Evolutionary conservation across 2,329 filamentous ascomycete species (phyloP), one percentile per base, ranked within the genome.

Genomic region (Sarocladiaceae sp.): DNA sequence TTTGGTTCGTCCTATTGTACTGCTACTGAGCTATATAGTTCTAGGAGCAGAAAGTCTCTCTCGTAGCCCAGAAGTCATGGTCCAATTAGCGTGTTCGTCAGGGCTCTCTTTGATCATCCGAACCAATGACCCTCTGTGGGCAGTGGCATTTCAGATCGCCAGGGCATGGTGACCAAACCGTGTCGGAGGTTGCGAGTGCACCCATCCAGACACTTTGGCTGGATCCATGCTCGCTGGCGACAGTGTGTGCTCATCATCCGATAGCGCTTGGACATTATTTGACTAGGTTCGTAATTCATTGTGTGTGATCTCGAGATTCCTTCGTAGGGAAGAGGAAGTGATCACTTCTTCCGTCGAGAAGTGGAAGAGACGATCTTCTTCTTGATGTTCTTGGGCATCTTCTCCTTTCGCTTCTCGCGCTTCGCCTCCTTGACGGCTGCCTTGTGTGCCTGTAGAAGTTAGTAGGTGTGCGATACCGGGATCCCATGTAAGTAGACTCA

Each of bases 371-470:
- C 78, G 47, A 95, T 66, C 61, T 85, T 87, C 73, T 96, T 97
- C 76, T 98, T 98, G 26, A 95, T 53, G 60, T 94, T 82, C 68
- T 98, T 98, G 1, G 93, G 91, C 67, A 98, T 95, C 73, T 98
- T 98, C 3, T 87, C 85, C 64, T 91, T 88, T 48, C 93, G 74
- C 70, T 94, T 89, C 64, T 96, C 90, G 27, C 88, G 82, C 70
- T 95, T 96, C 57, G 90, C 91, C 58, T 96, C 91, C 68, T 97
- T 98, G 53, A 96, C 85, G 2, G 85, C 83, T 61, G 80, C 78
- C 64, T 98, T 98, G 63, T 96, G 93, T 52, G 63, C 60, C 69
- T 75, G 45, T 23, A 12, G 29, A 12, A 34, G 50, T 57, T 64
- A 33, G 40, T 33, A n/a, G 3, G 26, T 16, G 4, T 21, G 16